Conservation (phyloP, 2,329 filamentous ascomycete species). For the Cryphonectria parasitica region DNA sequence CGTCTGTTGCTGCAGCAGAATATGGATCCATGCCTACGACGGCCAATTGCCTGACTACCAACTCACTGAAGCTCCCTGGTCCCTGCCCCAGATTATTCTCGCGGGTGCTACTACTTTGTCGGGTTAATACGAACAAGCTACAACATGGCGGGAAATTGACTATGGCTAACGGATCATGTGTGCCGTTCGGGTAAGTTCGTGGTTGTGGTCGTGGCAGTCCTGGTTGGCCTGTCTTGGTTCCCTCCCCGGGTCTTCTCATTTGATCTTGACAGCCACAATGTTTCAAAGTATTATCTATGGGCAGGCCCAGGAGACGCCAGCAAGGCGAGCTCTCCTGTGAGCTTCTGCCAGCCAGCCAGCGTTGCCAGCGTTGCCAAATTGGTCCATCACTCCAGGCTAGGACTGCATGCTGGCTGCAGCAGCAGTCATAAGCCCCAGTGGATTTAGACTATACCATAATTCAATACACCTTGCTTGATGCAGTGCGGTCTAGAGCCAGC, state of each 20-base stretch:
- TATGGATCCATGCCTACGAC: background rate
- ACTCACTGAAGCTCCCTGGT: background rate
- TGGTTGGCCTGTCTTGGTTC: background rate
- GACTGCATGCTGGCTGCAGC: slow-evolving; percentile 12
- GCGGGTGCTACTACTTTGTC: background rate
- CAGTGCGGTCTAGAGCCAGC: slow-evolving; percentile 7
- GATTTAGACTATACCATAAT: background rate
- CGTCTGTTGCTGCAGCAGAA: background rate
- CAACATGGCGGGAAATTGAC: background rate
- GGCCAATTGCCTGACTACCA: background rate
- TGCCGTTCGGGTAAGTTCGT: background rate
- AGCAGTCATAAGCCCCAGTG: slow-evolving; percentile 16
- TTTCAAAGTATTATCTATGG: slow-evolving; percentile 13
- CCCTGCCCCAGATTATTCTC: background rate
- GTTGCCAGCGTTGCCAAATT: slow-evolving; percentile 10
- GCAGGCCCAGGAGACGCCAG: background rate
- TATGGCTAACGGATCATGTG: background rate
- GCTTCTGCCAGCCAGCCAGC: background rate
- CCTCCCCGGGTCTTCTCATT: background rate
- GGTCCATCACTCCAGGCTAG: slow-evolving; percentile 14
- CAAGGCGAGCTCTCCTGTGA: background rate
- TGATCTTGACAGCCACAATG: slow-evolving; percentile 12
- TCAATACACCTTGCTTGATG: background rate
- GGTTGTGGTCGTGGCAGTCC: background rate
- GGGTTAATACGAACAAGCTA: background rate